Conservation (phyloP, 345 rosid species). For the Mangifera indica region DNA sequence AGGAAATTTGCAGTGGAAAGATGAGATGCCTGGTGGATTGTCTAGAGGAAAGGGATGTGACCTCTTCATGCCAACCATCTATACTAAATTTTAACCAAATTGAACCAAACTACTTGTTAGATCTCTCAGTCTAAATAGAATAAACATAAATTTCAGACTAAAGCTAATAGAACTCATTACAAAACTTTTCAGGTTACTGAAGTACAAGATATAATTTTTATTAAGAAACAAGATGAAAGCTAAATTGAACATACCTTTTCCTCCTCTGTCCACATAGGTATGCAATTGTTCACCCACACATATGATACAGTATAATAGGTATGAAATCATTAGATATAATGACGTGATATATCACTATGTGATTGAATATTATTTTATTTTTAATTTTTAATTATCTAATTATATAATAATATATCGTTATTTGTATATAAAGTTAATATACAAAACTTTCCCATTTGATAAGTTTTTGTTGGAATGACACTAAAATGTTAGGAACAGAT, state of each 20-base stretch:
- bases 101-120: neutral
- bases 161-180: neutral
- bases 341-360: no score
- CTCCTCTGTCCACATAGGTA: no score
- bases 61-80: slow-evolving; percentile 59
- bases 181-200: neutral
- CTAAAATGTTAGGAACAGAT: no score
- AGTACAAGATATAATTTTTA: neutral
- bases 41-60: slow-evolving; percentile 44
- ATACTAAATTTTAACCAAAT: slow-evolving; percentile 25
- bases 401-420: no score
- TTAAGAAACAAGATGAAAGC: neutral
- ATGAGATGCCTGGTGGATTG: slow-evolving; percentile 27
- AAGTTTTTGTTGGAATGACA: no score
- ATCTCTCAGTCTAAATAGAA: neutral
- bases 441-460: no score
- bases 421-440: no score
- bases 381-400: no score
- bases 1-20: slow-evolving; percentile 29
- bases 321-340: no score
- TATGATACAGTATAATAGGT: no score
- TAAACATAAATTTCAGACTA: neutral
- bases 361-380: no score
- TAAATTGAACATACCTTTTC: slow-evolving; percentile 36
- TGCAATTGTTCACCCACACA: no score